These are phyloP conservation scores for Sugiyamaella valdiviana DNA, from an alignment of 805 yeast genomes.

Conservation along the genomic window DNA sequence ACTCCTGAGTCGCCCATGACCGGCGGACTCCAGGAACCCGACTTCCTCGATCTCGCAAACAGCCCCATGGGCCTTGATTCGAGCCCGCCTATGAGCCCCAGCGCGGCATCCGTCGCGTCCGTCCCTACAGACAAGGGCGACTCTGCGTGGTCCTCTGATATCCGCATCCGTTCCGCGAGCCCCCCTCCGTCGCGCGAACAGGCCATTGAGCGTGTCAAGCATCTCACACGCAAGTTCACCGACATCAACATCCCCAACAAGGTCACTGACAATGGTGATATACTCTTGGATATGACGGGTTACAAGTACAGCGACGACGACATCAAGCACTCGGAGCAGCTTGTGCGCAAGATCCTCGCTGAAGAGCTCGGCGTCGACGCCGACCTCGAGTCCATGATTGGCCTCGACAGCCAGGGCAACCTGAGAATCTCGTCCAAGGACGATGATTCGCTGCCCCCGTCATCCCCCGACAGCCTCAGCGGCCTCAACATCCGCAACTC, in stretches of 20 bases:
- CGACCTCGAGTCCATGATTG: conserved; percentile 28
- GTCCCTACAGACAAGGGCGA: neutral
- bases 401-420: conserved; percentile 31
- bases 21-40: conserved; percentile 39
- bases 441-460: conserved; percentile 8
- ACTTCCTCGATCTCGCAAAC: conserved; percentile 40
- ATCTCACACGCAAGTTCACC: conserved; percentile 57
- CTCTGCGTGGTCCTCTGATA: conserved; percentile 1
- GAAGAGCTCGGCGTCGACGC: conserved; percentile 53
- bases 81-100: conserved; percentile 3
- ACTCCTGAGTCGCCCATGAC: conserved; percentile 16
- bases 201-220: conserved; percentile 54
- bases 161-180: conserved; percentile 12
- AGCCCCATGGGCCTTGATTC: neutral
- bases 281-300: conserved; percentile 90
- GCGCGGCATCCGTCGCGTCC: neutral
- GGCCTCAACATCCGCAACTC: conserved; percentile 1
- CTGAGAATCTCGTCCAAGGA: conserved; percentile 25
- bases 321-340: conserved; percentile 67
- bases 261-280: conserved; percentile 82
- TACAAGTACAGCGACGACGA: conserved; percentile 83
- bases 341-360: conserved; percentile 62
- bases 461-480: conserved; percentile 1
- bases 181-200: conserved; percentile 29
- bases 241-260: conserved; percentile 79